These are phyloP conservation scores for Solanum piurae DNA, from an alignment of 257 asterid genomes.

Conservation along the genomic window DNA sequence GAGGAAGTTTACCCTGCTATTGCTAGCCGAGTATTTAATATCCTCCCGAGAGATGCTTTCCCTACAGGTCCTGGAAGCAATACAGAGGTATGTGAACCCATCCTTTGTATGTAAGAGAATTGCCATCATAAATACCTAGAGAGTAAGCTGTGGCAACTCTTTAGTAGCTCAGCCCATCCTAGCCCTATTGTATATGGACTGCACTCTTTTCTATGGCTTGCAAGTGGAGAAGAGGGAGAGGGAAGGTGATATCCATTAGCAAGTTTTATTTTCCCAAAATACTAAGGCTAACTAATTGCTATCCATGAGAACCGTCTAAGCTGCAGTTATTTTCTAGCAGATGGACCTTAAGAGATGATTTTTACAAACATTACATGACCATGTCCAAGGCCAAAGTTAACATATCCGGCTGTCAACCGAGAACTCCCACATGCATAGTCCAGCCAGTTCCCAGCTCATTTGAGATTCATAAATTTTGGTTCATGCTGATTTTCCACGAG, in stretches of 20 bases:
- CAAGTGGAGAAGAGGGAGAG: neutral
- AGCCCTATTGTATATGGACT: neutral
- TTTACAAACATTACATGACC: neutral
- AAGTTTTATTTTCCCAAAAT: neutral
- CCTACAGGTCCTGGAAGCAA: conserved; percentile 73
- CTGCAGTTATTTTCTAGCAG: neutral
- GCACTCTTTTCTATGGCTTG: neutral
- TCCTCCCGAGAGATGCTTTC: conserved; percentile 64
- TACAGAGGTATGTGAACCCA: conserved; percentile 52
- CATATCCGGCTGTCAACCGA: neutral
- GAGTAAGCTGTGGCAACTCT: neutral
- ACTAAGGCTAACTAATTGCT: neutral
- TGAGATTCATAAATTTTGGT: neutral
- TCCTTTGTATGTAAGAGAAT: neutral
- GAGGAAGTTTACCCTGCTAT: conserved; percentile 80
- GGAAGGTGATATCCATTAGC: neutral
- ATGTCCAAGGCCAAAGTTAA: neutral
- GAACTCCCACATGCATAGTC: neutral
- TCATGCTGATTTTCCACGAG: neutral
- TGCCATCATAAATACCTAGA: neutral
- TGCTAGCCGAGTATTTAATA: conserved; percentile 51
- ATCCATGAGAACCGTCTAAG: neutral
- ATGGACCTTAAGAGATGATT: neutral
- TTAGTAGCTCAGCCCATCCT: neutral
- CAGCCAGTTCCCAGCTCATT: neutral